Evolutionary conservation across 2,329 filamentous ascomycete species (phyloP).

Genomic region (Stemphylium beticola): DNA sequence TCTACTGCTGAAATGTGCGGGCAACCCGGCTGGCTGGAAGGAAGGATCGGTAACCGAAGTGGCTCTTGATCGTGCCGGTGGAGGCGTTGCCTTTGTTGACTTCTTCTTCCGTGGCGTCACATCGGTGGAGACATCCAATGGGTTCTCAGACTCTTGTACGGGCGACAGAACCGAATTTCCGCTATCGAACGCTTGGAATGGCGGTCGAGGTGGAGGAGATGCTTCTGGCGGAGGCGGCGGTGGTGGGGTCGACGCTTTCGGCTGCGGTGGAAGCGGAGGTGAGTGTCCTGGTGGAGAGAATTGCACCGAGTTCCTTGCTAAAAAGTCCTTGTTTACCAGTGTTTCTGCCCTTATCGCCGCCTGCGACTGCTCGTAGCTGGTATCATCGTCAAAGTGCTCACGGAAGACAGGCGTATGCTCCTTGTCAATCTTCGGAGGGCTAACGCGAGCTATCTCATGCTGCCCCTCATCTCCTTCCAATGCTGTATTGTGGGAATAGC

Average conservation of each 20-base stretch:
- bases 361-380: conserved; percentile 47
- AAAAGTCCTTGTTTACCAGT: conserved; percentile 56
- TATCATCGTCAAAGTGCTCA: conserved; percentile 65
- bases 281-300: conserved; percentile 34
- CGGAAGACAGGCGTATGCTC: conserved; percentile 65
- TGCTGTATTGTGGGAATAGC: conserved; percentile 45
- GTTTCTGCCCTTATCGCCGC: conserved; percentile 56
- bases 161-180: conserved; percentile 40
- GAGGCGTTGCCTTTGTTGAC: conserved; percentile 46
- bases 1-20: conserved; percentile 63
- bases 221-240: conserved; percentile 14
- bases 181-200: conserved; percentile 29
- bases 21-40: conserved; percentile 46
- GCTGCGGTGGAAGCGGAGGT: conserved; percentile 20
- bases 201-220: conserved; percentile 18
- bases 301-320: conserved; percentile 51
- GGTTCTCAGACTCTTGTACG: conserved; percentile 41
- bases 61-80: conserved; percentile 44
- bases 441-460: conserved; percentile 33
- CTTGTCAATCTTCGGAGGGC: conserved; percentile 46
- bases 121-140: conserved; percentile 32
- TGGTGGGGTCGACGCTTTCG: conserved; percentile 23
- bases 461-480: conserved; percentile 28
- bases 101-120: conserved; percentile 39
- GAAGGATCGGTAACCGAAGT: conserved; percentile 47